Evolutionary conservation across 2,329 filamentous ascomycete species (phyloP).

Genomic region (Aspergillus brasiliensis): DNA sequence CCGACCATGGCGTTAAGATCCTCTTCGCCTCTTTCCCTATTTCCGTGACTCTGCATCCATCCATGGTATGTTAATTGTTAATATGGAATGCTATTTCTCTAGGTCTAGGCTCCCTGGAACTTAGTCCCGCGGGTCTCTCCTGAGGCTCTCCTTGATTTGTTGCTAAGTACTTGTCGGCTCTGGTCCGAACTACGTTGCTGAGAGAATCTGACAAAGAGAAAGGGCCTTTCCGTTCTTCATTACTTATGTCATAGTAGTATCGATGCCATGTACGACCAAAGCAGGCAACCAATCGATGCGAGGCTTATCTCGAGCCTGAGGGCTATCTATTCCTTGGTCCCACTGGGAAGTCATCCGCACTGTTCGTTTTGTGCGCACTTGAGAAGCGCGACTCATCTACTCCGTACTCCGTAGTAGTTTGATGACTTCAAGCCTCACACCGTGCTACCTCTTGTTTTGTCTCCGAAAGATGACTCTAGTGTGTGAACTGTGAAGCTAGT

Average conservation of each 20-base stretch:
- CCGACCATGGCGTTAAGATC: not conserved
- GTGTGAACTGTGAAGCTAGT: not conserved
- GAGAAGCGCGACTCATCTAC: not conserved
- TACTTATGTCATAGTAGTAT: not conserved
- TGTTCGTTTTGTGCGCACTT: not conserved
- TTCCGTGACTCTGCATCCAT: not conserved
- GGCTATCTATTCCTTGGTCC: not conserved
- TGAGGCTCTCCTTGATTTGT: no score
- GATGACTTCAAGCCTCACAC: not conserved
- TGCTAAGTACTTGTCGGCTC: no score
- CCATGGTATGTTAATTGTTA: not conserved
- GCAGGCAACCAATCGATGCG: not conserved
- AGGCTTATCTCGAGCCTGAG: not conserved
- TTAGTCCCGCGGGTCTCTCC: no score
- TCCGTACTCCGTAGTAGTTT: no score
- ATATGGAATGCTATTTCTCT: no score
- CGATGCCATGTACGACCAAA: not conserved
- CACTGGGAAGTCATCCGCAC: not conserved
- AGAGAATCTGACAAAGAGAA: not conserved
- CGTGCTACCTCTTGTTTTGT: no score
- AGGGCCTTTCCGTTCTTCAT: no score
- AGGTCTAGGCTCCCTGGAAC: no score
- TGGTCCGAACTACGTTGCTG: not conserved
- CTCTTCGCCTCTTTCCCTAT: not conserved
- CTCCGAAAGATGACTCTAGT: not conserved